phyloP scores from a whole-genome alignment of 2,329 filamentous ascomycete species.

The Neopestalotiopsis sp. region DNA sequence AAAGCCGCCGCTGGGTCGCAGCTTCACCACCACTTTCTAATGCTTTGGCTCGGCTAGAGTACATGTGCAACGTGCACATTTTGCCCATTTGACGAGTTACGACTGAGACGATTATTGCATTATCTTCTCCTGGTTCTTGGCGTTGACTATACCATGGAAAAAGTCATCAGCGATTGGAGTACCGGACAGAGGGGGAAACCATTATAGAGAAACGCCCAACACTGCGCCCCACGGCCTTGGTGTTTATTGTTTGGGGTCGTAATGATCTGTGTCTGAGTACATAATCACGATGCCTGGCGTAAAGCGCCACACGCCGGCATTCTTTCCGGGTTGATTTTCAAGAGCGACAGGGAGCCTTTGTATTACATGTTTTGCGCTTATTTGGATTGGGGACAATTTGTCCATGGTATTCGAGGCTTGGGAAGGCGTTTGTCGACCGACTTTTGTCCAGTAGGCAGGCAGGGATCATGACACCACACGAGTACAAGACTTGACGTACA shows the following conservation, averaged over 20 bases:
- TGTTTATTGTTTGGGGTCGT: slow-evolving; percentile 35
- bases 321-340: slow-evolving; percentile 21
- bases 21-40: slow-evolving; percentile 44
- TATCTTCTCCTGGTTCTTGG: slow-evolving; percentile 5
- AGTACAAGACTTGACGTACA: slow-evolving; percentile 7
- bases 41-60: slow-evolving; percentile 18
- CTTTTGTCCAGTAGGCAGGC: slow-evolving; percentile 2
- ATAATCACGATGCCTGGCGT: slow-evolving; percentile 26
- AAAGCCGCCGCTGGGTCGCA: slow-evolving; percentile 44
- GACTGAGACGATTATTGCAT: slow-evolving; percentile 27
- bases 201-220: slow-evolving; percentile 19
- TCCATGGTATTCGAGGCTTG: neutral
- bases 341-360: slow-evolving; percentile 8
- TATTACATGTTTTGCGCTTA: slow-evolving; percentile 9
- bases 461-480: neutral
- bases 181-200: neutral
- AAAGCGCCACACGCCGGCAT: slow-evolving; percentile 25
- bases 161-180: slow-evolving; percentile 1
- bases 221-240: slow-evolving; percentile 38
- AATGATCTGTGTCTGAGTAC: slow-evolving; percentile 32
- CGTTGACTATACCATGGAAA: slow-evolving; percentile 1
- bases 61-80: slow-evolving; percentile 13
- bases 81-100: slow-evolving; percentile 15
- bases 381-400: neutral
- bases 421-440: neutral